A percentile compares a stretch with the other conserved stretches of the same genome.
phyloP scores from a whole-genome alignment of 352 stramenopile genomes.

The Pythium oligandrum region DNA sequence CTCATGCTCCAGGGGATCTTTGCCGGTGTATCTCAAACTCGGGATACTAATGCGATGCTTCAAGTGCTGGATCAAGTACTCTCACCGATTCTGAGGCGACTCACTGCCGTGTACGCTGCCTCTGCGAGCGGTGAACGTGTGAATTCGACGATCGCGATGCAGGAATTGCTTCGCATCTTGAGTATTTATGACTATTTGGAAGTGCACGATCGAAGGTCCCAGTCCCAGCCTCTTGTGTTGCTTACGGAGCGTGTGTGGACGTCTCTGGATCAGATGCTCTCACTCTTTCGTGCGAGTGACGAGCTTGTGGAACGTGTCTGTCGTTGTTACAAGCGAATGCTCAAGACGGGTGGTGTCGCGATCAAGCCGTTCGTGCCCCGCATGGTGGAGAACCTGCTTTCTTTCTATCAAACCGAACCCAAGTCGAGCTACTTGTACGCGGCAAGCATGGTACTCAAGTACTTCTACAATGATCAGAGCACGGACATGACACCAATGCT shows the following conservation, averaged over 20 bases:
- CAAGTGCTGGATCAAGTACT: conserved; percentile 61
- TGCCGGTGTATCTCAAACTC: conserved; percentile 40
- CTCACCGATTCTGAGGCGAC: conserved; percentile 50
- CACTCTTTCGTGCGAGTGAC: conserved; percentile 66
- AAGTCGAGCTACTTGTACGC: conserved; percentile 85
- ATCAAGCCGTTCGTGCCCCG: conserved; percentile 68
- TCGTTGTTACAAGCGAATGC: conserved; percentile 84
- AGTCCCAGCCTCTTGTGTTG: conserved; percentile 36
- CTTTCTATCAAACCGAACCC: conserved; percentile 70
- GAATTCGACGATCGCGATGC: conserved; percentile 33
- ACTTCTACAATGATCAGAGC: conserved; percentile 34
- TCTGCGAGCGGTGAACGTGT: conserved; percentile 27
- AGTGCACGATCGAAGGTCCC: conserved; percentile 19
- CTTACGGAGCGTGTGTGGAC: conserved; percentile 79
- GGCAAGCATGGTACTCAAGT: conserved; percentile 81
- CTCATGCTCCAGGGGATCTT: conserved; percentile 81
- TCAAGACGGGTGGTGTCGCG: conserved; percentile 54
- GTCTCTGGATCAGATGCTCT: conserved; percentile 73
- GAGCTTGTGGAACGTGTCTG: conserved; percentile 82
- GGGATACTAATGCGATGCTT: conserved; percentile 41
- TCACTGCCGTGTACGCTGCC: conserved; percentile 40
- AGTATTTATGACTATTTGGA: conserved; percentile 80
- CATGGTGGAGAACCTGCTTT: conserved; percentile 72
- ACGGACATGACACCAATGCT: conserved; percentile 29
- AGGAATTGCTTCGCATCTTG: conserved; percentile 76